Evolutionary conservation across 257 asterid genomes (phyloP).

Genomic region (Solanum corneliomulleri): DNA sequence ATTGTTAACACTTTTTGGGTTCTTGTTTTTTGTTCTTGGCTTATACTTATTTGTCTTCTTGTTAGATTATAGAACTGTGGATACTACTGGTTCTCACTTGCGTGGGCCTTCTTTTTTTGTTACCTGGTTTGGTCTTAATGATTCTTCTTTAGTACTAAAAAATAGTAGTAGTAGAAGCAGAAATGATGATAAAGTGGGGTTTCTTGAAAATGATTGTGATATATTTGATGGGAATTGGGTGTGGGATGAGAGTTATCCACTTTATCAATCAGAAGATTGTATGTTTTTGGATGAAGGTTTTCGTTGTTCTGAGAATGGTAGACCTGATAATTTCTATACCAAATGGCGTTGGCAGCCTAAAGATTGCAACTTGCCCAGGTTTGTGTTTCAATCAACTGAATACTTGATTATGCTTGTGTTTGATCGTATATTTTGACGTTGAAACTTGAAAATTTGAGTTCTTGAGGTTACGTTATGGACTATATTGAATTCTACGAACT

Average conservation of each 20-base stretch:
- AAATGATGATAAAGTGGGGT: constrained; percentile 16
- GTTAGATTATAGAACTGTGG: constrained; percentile 40
- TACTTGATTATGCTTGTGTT: background rate
- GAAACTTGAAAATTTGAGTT: too few species aligned
- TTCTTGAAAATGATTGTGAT: constrained; percentile 60
- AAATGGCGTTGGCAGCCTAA: constrained; percentile 97
- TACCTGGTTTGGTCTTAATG: constrained; percentile 26
- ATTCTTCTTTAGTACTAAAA: background rate
- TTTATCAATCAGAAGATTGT: constrained; percentile 56
- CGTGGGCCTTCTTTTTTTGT: constrained; percentile 21
- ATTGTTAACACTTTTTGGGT: constrained; percentile 31
- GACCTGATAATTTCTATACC: constrained; percentile 65
- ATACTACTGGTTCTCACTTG: constrained; percentile 1
- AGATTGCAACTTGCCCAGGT: constrained; percentile 90
- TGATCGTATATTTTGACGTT: background rate
- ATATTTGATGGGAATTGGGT: constrained; percentile 74
- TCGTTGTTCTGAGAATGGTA: constrained; percentile 65
- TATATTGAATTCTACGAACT: background rate
- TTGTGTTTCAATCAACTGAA: background rate
- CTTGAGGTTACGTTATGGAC: background rate
- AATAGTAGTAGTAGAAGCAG: background rate
- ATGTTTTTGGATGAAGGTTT: constrained; percentile 63
- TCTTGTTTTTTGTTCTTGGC: constrained; percentile 41
- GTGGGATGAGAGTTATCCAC: constrained; percentile 83
- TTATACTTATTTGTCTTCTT: constrained; percentile 31